phyloP scores from a whole-genome alignment of 2,329 filamentous ascomycete genomes.

The Xylaria polymorpha region DNA sequence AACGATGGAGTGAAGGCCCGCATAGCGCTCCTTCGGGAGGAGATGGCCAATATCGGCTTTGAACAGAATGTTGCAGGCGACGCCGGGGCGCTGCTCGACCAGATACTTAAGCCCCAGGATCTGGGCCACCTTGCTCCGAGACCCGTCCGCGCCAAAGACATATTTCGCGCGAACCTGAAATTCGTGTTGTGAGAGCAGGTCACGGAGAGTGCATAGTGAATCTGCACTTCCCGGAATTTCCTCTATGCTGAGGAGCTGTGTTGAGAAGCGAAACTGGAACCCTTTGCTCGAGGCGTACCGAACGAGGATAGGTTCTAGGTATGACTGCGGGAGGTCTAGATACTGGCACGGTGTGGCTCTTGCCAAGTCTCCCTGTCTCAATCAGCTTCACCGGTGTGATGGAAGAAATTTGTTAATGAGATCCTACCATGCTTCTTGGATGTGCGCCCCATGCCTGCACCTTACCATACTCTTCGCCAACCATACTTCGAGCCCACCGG shows the following conservation, averaged over 20 bases:
- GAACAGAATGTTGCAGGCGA: slow-evolving; percentile 56
- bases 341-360: slow-evolving; percentile 56
- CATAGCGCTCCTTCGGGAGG: slow-evolving; percentile 58
- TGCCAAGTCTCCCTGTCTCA: slow-evolving; percentile 55
- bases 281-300: slow-evolving; percentile 53
- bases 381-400: slow-evolving; percentile 14
- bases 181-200: slow-evolving; percentile 56
- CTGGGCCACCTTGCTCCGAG: slow-evolving; percentile 54
- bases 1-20: slow-evolving; percentile 67
- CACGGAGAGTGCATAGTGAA: slow-evolving; percentile 47
- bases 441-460: slow-evolving; percentile 64
- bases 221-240: slow-evolving; percentile 33
- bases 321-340: slow-evolving; percentile 58
- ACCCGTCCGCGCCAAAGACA: slow-evolving; percentile 69
- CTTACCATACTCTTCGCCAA: slow-evolving; percentile 63
- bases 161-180: slow-evolving; percentile 61
- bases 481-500: slow-evolving; percentile 64
- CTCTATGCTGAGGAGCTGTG: slow-evolving; percentile 51
- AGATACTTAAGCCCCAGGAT: slow-evolving; percentile 53
- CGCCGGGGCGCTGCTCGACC: slow-evolving; percentile 50
- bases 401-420: neutral
- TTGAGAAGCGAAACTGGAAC: slow-evolving; percentile 55
- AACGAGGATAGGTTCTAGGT: slow-evolving; percentile 58
- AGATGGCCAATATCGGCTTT: slow-evolving; percentile 62
- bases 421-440: slow-evolving; percentile 55